Percentiles rank a stretch among this genome's conserved stretches.
Conservation (phyloP, 2,329 filamentous ascomycete genomes). For the Botryotinia convoluta region DNA sequence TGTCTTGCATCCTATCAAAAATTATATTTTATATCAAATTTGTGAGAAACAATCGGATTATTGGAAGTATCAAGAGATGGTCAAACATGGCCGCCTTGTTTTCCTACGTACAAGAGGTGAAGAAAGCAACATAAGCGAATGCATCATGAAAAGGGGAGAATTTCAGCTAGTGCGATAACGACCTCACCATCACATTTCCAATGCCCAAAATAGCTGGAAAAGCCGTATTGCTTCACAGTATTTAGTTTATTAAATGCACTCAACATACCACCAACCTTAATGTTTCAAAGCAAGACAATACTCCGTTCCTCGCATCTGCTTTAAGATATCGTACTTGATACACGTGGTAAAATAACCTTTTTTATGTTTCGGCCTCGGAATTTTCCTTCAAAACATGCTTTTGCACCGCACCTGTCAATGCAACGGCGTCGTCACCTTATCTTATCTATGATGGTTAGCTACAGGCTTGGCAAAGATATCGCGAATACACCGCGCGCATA, state of each 20-base stretch:
- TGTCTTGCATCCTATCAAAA: neutral
- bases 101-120: neutral
- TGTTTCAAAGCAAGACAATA: neutral
- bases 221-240: neutral
- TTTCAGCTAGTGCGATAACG: neutral
- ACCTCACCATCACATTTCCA: neutral
- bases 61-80: neutral
- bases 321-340: neutral
- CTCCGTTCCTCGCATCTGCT: neutral
- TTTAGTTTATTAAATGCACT: neutral
- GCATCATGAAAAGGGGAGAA: conserved; percentile 1
- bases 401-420: neutral
- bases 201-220: neutral
- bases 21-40: neutral
- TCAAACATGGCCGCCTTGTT: neutral
- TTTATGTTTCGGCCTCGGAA: neutral
- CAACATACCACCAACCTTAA: neutral
- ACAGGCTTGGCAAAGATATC: neutral
- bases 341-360: neutral
- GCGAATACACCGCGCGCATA: neutral
- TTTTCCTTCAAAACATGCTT: neutral
- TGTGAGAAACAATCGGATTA: neutral
- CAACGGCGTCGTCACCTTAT: neutral
- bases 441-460: neutral
- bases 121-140: neutral